Conservation (phyloP, 345 rosid genomes). For the Carallia pectinifolia region DNA sequence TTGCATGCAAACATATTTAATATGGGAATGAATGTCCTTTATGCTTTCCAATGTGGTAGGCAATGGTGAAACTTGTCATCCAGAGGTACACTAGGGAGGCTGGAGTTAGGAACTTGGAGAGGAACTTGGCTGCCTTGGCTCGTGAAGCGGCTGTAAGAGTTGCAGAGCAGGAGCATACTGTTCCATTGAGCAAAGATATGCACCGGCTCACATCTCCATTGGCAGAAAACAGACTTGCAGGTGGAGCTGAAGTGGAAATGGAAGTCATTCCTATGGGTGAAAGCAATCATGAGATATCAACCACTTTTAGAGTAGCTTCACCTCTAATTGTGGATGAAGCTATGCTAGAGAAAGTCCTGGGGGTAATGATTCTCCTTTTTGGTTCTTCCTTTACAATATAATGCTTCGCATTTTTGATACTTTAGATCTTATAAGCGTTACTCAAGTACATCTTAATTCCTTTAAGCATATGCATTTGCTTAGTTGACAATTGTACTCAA, state of each 20-base stretch:
- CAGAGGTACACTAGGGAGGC: slow-evolving; percentile 98
- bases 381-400: neutral
- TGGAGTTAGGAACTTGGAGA: slow-evolving; percentile 87
- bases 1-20: neutral
- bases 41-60: slow-evolving; percentile 41
- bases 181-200: slow-evolving; percentile 73
- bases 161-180: slow-evolving; percentile 78
- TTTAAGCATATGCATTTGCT: neutral
- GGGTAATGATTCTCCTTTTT: slow-evolving; percentile 51
- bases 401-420: slow-evolving; percentile 4
- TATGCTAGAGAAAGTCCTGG: slow-evolving; percentile 89
- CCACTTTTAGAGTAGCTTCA: slow-evolving; percentile 62
- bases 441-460: neutral
- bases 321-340: slow-evolving; percentile 79
- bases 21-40: neutral
- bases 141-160: slow-evolving; percentile 96
- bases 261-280: slow-evolving; percentile 92
- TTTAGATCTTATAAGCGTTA: neutral
- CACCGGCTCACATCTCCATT: slow-evolving; percentile 71
- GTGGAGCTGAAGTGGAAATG: slow-evolving; percentile 96
- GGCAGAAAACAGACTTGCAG: slow-evolving; percentile 77
- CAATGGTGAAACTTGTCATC: slow-evolving; percentile 76
- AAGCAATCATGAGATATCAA: slow-evolving; percentile 70
- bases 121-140: slow-evolving; percentile 92
- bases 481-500: neutral